These are phyloP conservation scores for Talaromyces sp. DNA, from an alignment of 2,329 filamentous ascomycete species.

Conservation along the genomic window DNA sequence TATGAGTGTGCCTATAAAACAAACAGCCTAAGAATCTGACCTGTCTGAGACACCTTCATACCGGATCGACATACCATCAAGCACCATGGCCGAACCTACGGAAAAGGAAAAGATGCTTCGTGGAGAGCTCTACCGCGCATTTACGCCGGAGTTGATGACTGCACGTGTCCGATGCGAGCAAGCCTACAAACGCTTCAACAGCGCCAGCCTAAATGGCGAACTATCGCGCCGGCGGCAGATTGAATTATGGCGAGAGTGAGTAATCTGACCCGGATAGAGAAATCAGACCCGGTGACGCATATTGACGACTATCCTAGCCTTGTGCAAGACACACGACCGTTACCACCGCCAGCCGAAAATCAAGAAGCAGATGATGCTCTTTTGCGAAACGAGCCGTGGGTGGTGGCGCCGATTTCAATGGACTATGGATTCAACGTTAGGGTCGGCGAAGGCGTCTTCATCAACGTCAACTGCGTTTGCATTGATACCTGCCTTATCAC, in stretches of 20 bases:
- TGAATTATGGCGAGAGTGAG: constrained; percentile 70
- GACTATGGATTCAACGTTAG: constrained; percentile 77
- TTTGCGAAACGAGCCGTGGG: constrained; percentile 64
- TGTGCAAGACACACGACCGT: constrained; percentile 57
- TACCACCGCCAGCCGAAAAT: constrained; percentile 59
- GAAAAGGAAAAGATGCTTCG: constrained; percentile 53
- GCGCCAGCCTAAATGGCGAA: constrained; percentile 47
- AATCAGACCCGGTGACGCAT: background rate
- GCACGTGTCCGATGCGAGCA: constrained; percentile 61
- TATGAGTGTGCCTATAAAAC: background rate
- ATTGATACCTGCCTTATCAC: constrained; percentile 73
- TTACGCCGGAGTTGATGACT: constrained; percentile 64
- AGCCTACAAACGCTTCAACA: constrained; percentile 64
- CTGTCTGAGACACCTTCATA: background rate
- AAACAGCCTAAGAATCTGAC: background rate
- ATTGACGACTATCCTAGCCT: constrained; percentile 49
- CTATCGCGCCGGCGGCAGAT: constrained; percentile 60
- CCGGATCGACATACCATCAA: background rate
- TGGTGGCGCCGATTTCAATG: constrained; percentile 65
- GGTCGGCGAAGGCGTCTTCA: constrained; percentile 67
- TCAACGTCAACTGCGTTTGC: constrained; percentile 73
- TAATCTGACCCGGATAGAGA: constrained; percentile 19
- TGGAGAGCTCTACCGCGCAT: constrained; percentile 72
- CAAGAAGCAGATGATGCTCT: constrained; percentile 63
- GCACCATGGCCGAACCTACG: constrained; percentile 23